Evolutionary conservation across 2,329 filamentous ascomycete genomes (phyloP).

Genomic region (Cercospora sesami): DNA sequence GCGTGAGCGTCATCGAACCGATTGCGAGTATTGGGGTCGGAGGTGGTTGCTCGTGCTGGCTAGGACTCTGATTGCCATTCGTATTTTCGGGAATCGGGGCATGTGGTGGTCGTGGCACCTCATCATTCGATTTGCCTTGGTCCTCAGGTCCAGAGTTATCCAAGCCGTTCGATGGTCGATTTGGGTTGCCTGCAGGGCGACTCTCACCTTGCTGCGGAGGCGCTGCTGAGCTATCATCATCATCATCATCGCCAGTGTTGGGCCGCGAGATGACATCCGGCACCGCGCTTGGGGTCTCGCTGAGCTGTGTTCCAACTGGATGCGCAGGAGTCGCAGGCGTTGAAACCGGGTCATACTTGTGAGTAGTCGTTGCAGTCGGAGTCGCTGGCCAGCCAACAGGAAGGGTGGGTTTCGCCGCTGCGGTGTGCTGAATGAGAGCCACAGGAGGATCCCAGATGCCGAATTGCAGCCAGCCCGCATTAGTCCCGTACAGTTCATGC

Average conservation of each 20-base stretch:
- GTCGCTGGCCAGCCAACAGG: slow-evolving; percentile 61
- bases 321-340: slow-evolving; percentile 1
- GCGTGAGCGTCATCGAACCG: neutral
- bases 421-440: slow-evolving; percentile 17
- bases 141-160: neutral
- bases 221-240: neutral
- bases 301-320: neutral
- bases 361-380: neutral
- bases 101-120: neutral
- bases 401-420: slow-evolving; percentile 10
- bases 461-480: neutral
- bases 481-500: slow-evolving; percentile 4
- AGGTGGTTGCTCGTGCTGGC: neutral
- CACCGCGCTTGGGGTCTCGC: neutral
- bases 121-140: neutral
- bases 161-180: neutral
- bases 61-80: neutral
- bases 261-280: neutral
- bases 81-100: neutral
- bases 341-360: neutral
- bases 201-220: neutral
- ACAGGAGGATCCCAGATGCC: slow-evolving; percentile 27
- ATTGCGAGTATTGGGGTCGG: neutral
- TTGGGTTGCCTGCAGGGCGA: neutral
- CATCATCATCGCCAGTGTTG: neutral